Evolutionary conservation across 2,329 filamentous ascomycete genomes (phyloP).

Genomic region (Epichloe sibirici): DNA sequence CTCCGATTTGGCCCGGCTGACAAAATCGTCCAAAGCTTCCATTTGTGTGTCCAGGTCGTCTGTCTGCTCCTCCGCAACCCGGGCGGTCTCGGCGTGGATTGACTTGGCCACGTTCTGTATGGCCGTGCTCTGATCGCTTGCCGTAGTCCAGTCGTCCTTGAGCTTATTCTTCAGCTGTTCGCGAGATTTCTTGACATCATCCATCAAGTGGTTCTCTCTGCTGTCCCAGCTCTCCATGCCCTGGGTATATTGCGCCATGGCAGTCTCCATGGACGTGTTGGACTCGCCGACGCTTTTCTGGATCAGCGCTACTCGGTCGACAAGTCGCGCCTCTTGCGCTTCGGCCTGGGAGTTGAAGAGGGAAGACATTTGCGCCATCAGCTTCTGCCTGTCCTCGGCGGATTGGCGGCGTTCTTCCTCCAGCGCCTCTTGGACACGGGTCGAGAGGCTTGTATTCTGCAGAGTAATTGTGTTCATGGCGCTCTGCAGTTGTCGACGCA

Average conservation of each 20-base stretch:
- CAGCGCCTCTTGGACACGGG: conserved; percentile 54
- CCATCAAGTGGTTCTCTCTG: conserved; percentile 56
- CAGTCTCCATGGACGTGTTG: conserved; percentile 51
- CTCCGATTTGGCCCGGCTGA: conserved; percentile 66
- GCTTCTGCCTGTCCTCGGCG: conserved; percentile 57
- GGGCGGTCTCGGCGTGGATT: conserved; percentile 81
- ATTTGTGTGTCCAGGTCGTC: conserved; percentile 80
- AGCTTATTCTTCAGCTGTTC: conserved; percentile 71
- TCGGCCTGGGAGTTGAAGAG: conserved; percentile 66
- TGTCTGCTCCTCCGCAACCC: conserved; percentile 82
- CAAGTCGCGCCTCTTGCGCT: conserved; percentile 59
- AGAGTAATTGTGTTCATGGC: conserved; percentile 58
- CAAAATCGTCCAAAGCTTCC: conserved; percentile 80
- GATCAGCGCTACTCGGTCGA: conserved; percentile 48
- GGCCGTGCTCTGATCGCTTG: conserved; percentile 68
- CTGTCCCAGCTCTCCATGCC: conserved; percentile 65
- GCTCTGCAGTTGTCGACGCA: conserved; percentile 59
- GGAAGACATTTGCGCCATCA: conserved; percentile 66
- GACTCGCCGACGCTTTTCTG: conserved; percentile 52
- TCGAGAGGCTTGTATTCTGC: conserved; percentile 54
- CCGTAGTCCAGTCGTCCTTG: conserved; percentile 73
- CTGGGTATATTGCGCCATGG: conserved; percentile 51
- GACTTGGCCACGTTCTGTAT: conserved; percentile 76
- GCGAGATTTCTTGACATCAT: conserved; percentile 58
- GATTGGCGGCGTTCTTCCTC: conserved; percentile 66